Percentiles rank a stretch among this genome's conserved stretches.
Conservation (phyloP, 179 eudicot species). For the Heliamphora pulchella region DNA sequence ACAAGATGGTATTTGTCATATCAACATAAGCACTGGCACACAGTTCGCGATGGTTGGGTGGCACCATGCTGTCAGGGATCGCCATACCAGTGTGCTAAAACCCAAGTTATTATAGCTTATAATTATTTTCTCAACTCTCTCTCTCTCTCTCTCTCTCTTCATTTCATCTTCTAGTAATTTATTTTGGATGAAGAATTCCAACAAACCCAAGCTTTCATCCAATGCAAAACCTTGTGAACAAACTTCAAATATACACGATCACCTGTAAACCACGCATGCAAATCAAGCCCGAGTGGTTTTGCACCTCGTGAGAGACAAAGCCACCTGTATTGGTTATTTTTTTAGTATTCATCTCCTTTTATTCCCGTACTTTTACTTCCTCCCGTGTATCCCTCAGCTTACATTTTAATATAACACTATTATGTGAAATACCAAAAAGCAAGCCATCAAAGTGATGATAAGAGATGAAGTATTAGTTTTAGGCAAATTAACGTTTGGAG, state of each 20-base stretch:
- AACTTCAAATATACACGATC: too few species aligned
- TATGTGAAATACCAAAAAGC: background rate
- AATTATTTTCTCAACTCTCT: background rate
- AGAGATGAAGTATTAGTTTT: background rate
- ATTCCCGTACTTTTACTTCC: background rate
- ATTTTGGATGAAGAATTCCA: too few species aligned
- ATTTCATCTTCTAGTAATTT: too few species aligned
- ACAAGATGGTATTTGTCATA: background rate
- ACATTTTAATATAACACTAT: background rate
- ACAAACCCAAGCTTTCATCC: too few species aligned
- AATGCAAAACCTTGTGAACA: too few species aligned
- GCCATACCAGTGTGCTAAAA: background rate
- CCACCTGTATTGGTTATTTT: background rate
- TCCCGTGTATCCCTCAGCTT: too few species aligned
- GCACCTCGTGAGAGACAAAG: too few species aligned
- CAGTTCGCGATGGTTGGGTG: background rate
- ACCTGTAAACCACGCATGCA: too few species aligned
- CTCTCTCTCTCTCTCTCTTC: too few species aligned
- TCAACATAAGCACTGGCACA: background rate
- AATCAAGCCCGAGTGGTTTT: too few species aligned
- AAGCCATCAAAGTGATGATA: background rate
- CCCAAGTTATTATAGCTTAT: background rate
- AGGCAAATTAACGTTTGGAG: background rate
- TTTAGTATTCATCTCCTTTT: background rate
- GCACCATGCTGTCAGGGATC: background rate